These are phyloP conservation scores for Amanita subjunquillea DNA, from an alignment of 768 basidiomycete species.

Conservation along the genomic window DNA sequence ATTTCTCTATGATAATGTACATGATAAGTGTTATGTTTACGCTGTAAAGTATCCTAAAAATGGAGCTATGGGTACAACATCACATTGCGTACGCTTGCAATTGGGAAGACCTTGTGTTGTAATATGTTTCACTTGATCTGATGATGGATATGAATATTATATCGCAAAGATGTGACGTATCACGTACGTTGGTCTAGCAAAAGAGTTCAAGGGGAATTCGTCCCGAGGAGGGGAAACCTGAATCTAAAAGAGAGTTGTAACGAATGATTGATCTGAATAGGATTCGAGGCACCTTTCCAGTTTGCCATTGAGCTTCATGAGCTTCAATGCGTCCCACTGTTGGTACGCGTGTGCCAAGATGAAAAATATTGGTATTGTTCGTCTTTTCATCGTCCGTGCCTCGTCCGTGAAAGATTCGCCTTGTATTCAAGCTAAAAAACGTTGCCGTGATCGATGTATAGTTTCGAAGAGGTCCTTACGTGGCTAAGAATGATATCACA, in stretches of 20 bases:
- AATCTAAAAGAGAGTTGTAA: conserved; percentile 1
- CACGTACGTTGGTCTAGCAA: conserved; percentile 8
- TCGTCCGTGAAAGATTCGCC: conserved; percentile 39
- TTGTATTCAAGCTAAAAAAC: conserved; percentile 44
- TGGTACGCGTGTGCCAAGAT: conserved; percentile 34
- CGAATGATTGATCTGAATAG: neutral
- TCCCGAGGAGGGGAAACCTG: conserved; percentile 6
- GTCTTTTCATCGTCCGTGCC: conserved; percentile 40
- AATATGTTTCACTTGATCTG: no score
- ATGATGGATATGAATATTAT: no score
- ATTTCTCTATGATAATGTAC: no score
- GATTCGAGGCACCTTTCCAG: conserved; percentile 14
- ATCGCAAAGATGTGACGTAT: no score
- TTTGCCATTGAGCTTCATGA: conserved; percentile 20
- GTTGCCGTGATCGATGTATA: neutral
- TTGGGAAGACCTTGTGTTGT: no score
- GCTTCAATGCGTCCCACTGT: conserved; percentile 27
- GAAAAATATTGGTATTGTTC: conserved; percentile 41
- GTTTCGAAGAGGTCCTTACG: conserved; percentile 17
- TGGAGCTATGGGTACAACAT: no score
- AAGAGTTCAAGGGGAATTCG: conserved; percentile 14
- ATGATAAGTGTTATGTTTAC: no score
- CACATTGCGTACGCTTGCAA: no score
- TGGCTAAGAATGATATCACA: conserved; percentile 31
- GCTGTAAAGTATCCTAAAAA: no score